phyloP scores from a whole-genome alignment of 495 filamentous ascomycete genomes.

The Lindgomyces ingoldianus region DNA sequence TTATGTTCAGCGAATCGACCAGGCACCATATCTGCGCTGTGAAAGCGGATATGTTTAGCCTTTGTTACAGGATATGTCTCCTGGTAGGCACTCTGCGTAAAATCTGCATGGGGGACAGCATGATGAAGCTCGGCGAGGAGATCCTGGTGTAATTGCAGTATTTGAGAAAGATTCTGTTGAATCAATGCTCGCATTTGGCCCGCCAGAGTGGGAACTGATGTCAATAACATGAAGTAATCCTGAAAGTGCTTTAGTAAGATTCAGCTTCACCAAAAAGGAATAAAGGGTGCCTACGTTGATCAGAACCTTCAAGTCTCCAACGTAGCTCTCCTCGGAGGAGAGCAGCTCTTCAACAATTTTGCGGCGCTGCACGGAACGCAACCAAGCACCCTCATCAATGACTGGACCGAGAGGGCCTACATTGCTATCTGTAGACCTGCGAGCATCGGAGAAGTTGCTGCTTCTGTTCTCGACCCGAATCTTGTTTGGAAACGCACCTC shows the following conservation, averaged over 20 bases:
- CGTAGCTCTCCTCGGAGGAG: slow-evolving; percentile 82
- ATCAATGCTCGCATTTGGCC: slow-evolving; percentile 60
- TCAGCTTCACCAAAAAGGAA: not conserved
- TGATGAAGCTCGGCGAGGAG: slow-evolving; percentile 65
- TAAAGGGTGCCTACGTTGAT: slow-evolving; percentile 63
- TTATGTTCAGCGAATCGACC: slow-evolving; percentile 36
- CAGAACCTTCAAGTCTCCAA: slow-evolving; percentile 81
- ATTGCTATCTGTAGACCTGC: slow-evolving; percentile 68
- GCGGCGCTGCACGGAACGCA: slow-evolving; percentile 71
- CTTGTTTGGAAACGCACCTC: slow-evolving; percentile 54
- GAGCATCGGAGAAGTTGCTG: slow-evolving; percentile 61
- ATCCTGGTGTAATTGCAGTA: slow-evolving; percentile 70
- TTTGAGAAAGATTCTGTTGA: slow-evolving; percentile 66
- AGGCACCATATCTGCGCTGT: slow-evolving; percentile 62
- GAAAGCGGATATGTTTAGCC: slow-evolving; percentile 52
- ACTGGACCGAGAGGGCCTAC: slow-evolving; percentile 53
- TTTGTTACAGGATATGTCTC: slow-evolving; percentile 25
- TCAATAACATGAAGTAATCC: slow-evolving; percentile 69
- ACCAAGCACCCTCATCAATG: slow-evolving; percentile 70
- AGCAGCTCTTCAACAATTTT: slow-evolving; percentile 82
- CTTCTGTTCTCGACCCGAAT: slow-evolving; percentile 62
- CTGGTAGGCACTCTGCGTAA: slow-evolving; percentile 48
- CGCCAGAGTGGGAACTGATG: slow-evolving; percentile 59
- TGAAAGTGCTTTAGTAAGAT: slow-evolving; percentile 33
- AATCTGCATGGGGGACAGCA: slow-evolving; percentile 63